Conservation (phyloP, 2,329 filamentous ascomycete species). For the Orbilia blumenaviensis region DNA sequence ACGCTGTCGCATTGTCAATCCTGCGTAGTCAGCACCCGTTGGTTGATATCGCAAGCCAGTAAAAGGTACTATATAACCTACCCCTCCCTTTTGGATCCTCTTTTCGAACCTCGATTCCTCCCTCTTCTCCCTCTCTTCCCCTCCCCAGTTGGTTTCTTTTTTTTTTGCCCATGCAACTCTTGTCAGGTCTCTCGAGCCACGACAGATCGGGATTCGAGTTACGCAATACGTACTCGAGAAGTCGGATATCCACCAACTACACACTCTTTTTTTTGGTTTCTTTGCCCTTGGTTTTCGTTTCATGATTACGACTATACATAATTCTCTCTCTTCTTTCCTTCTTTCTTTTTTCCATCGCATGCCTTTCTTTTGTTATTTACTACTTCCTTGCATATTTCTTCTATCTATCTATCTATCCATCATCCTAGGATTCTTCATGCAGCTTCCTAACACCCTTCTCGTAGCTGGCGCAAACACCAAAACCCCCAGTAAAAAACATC, state of each 20-base stretch:
- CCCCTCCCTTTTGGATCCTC: slow-evolving; percentile 51
- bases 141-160: neutral
- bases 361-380: slow-evolving; percentile 8
- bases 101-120: slow-evolving; percentile 36
- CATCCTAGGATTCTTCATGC: slow-evolving; percentile 27
- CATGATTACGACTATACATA: neutral
- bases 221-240: slow-evolving; percentile 6
- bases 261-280: slow-evolving; percentile 21
- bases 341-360: neutral
- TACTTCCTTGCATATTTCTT: no score
- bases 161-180: slow-evolving; percentile 2
- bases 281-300: slow-evolving; percentile 9
- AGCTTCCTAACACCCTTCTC: slow-evolving; percentile 42
- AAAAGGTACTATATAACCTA: slow-evolving; percentile 50
- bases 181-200: slow-evolving; percentile 27
- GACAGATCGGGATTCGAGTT: slow-evolving; percentile 27
- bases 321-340: neutral
- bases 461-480: slow-evolving; percentile 19
- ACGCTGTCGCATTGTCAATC: neutral
- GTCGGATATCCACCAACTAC: slow-evolving; percentile 37
- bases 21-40: slow-evolving; percentile 17
- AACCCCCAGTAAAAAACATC: neutral
- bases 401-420: neutral
- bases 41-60: neutral
- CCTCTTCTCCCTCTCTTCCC: slow-evolving; percentile 13